phyloP scores from a whole-genome alignment of 2,329 filamentous ascomycete genomes.

The Lachnellula occidentalis region DNA sequence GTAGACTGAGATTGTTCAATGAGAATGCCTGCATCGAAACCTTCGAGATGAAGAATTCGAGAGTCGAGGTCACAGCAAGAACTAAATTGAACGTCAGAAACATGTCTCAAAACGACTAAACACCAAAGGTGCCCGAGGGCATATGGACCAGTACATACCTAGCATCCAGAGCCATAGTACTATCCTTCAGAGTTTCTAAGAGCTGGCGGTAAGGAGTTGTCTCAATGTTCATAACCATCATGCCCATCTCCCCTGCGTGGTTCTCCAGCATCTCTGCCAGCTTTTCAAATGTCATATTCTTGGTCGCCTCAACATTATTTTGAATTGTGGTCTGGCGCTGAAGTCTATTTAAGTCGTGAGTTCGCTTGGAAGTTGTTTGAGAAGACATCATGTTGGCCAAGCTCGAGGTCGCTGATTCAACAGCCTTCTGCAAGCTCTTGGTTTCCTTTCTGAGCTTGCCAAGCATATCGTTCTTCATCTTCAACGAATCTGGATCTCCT shows the following conservation, averaged over 20 bases:
- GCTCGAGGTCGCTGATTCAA: slow-evolving; percentile 15
- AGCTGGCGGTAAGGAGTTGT: slow-evolving; percentile 13
- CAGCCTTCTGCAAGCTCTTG: slow-evolving; percentile 11
- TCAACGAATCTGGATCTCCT: slow-evolving; percentile 10
- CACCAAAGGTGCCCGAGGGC: too few relatives aligned
- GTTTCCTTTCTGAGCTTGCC: slow-evolving; percentile 13
- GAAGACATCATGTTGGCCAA: slow-evolving; percentile 27
- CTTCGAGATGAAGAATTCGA: slow-evolving; percentile 18
- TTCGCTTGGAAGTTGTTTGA: slow-evolving; percentile 27
- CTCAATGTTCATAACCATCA: slow-evolving; percentile 20
- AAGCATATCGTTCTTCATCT: slow-evolving; percentile 16
- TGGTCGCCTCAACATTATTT: slow-evolving; percentile 22
- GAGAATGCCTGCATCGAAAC: slow-evolving; percentile 22
- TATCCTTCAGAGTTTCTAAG: slow-evolving; percentile 11
- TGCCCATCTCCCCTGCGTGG: slow-evolving; percentile 19
- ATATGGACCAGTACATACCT: not conserved
- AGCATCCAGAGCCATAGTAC: slow-evolving; percentile 3
- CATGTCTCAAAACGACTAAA: too few relatives aligned
- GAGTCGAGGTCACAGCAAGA: slow-evolving; percentile 20
- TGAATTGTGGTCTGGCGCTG: slow-evolving; percentile 25
- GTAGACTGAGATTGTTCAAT: slow-evolving; percentile 17
- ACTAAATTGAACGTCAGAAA: not conserved
- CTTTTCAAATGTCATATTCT: slow-evolving; percentile 22
- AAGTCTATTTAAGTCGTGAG: slow-evolving; percentile 26
- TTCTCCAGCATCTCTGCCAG: slow-evolving; percentile 15